Evolutionary conservation across 495 filamentous ascomycete species (phyloP).

Genomic region (Tuber melanosporum): DNA sequence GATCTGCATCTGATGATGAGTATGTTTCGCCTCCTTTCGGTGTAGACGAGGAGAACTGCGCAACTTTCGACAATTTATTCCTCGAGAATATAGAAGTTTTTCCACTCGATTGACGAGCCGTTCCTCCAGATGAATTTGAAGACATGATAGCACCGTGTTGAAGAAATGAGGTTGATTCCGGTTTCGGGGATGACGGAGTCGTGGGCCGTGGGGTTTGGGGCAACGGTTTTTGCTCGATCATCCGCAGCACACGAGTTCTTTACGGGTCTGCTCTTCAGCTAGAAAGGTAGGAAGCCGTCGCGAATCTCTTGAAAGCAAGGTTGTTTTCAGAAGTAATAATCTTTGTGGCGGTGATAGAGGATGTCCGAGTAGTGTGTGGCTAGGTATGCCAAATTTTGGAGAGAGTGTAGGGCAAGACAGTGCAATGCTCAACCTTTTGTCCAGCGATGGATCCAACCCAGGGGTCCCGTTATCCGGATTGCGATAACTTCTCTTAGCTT

Average conservation of each 20-base stretch:
- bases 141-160: constrained; percentile 24
- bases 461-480: background rate
- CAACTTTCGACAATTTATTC: constrained; percentile 36
- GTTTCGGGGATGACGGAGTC: constrained; percentile 19
- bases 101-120: constrained; percentile 28
- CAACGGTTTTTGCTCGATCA: constrained; percentile 28
- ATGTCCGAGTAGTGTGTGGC: background rate
- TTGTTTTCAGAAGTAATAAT: background rate
- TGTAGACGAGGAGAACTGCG: constrained; percentile 30
- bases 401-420: background rate
- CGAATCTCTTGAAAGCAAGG: background rate
- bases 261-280: background rate
- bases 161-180: constrained; percentile 6
- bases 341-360: background rate
- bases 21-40: constrained; percentile 21
- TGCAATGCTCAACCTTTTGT: background rate
- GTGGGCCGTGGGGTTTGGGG: constrained; percentile 17
- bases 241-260: constrained; percentile 14
- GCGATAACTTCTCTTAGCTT: background rate
- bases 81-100: constrained; percentile 41
- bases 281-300: background rate
- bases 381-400: background rate
- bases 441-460: background rate
- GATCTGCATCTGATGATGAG: constrained; percentile 21
- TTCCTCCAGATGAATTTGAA: constrained; percentile 25